phyloP scores from a whole-genome alignment of 2,329 filamentous ascomycete species.

The Grosmannia huntii region DNA sequence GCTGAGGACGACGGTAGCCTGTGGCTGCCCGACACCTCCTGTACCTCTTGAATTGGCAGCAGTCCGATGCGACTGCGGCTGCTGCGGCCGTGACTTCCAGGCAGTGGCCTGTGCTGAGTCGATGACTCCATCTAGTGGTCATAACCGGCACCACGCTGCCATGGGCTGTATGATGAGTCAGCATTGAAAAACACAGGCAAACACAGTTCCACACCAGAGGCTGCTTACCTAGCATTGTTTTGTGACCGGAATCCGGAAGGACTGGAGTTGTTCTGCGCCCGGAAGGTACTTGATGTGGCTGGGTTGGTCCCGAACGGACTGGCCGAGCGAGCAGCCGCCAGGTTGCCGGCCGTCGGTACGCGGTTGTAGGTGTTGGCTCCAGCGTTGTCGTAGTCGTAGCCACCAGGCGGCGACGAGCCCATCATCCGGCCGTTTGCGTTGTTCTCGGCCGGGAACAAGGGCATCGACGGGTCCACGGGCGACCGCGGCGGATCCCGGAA shows the following conservation, averaged over 20 bases:
- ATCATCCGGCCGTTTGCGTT: constrained; percentile 15
- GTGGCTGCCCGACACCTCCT: neutral
- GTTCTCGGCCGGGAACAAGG: constrained; percentile 32
- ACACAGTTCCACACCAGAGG: neutral
- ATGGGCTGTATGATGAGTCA: constrained; percentile 26
- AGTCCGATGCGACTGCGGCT: neutral
- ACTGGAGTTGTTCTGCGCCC: constrained; percentile 26
- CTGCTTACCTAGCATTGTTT: constrained; percentile 25
- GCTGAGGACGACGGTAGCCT: too few species aligned
- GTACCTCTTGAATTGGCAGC: neutral
- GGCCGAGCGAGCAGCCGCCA: constrained; percentile 11
- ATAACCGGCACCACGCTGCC: constrained; percentile 45
- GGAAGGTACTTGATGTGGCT: constrained; percentile 5
- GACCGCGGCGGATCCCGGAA: constrained; percentile 25
- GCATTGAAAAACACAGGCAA: neutral
- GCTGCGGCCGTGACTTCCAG: neutral
- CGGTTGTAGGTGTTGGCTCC: constrained; percentile 7
- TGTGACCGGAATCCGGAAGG: constrained; percentile 15
- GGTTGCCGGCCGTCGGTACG: neutral
- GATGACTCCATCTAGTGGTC: constrained; percentile 20
- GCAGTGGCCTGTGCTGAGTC: neutral
- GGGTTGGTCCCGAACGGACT: constrained; percentile 12
- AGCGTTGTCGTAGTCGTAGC: constrained; percentile 10
- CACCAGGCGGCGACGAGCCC: constrained; percentile 14
- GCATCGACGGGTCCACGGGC: constrained; percentile 36